Evolutionary conservation across 2,329 filamentous ascomycete genomes (phyloP), one percentile per base, ranked within the genome.

Genomic region (Onygenales sp.): DNA sequence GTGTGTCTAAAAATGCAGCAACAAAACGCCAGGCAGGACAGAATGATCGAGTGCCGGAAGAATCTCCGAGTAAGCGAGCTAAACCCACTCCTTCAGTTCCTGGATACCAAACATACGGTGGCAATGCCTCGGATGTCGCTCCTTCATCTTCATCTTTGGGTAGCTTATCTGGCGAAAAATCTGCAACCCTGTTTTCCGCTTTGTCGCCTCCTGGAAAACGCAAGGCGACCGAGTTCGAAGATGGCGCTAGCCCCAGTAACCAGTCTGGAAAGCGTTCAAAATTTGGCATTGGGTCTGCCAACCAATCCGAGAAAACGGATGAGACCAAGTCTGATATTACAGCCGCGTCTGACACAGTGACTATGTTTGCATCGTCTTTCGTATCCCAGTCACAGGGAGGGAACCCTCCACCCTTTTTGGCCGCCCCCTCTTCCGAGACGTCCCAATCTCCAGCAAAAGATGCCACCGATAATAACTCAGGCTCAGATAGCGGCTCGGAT

Each of bases 351-450:
- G 49, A 53, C 14, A 58, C 57, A 9, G 36, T 56, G 8, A 51
- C 54, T 46, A 52, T 58, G 50, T 59, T 59, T 49, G 55, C 56
- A 14, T 56, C 46, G 17, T 59, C 57, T 31, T 59, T 52, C 36
- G 57, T 58, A n/a, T 51, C 49, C 32, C 37, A 51, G 14, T 36
- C 36, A 32, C 32, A 42, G 6, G 37, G 36, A 5, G 42, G 11
- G 10, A 39, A 39, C 1, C 31, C n/a, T 39, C 32, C 36, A 4
- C 32, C 40, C 3, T 44, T 32, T 37, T 39, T 34, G 13, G n/a
- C 36, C 8, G 21, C 11, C 21, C 17, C 17, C 3, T 47, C 44
- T 32, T 14, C 27, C 37, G 49, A 52, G 32, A 14, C 37, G 27
- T 31, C 42, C 14, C 17, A 36, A 36, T 27, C 34, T 13, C 27